A percentile compares a stretch with the other conserved stretches of the same genome.
Evolutionary conservation across 2,329 filamentous ascomycete species (phyloP).

Genomic region (Plenodomus lindquistii): DNA sequence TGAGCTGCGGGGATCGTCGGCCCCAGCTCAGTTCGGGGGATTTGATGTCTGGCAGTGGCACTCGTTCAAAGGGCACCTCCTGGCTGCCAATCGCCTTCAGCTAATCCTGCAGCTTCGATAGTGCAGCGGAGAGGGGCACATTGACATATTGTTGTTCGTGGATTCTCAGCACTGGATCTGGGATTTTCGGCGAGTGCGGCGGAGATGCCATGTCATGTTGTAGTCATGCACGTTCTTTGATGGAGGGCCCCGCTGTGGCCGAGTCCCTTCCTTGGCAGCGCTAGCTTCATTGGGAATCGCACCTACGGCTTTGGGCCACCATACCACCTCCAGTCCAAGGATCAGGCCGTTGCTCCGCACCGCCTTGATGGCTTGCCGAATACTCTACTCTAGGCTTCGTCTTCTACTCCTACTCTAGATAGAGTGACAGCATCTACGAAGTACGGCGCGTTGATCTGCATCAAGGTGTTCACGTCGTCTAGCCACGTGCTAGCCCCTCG

Average conservation of each 20-base stretch:
- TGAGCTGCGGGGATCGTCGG: constrained; percentile 7
- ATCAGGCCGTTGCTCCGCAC: no score
- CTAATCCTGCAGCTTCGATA: constrained; percentile 4
- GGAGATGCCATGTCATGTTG: constrained; percentile 2
- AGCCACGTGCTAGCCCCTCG: not conserved
- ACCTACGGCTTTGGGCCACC: no score
- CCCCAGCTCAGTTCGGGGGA: constrained; percentile 6
- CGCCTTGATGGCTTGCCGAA: no score
- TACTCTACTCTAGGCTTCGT: no score
- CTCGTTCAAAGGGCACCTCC: constrained; percentile 2
- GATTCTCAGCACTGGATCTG: constrained; percentile 3
- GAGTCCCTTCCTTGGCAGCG: not conserved
- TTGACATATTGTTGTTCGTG: constrained; percentile 4
- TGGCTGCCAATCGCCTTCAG: constrained; percentile 1
- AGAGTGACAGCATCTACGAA: no score
- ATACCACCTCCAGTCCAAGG: no score
- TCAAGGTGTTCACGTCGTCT: no score
- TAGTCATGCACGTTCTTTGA: not conserved
- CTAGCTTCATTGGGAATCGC: no score
- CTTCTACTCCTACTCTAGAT: no score
- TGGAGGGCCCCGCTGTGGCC: not conserved
- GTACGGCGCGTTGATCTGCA: no score
- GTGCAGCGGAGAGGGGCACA: constrained; percentile 2
- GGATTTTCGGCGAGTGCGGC: constrained; percentile 1
- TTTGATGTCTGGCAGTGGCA: constrained; percentile 1